phyloP scores from a whole-genome alignment of 202 grass and related monocot genomes.

The Panicum virgatum region DNA sequence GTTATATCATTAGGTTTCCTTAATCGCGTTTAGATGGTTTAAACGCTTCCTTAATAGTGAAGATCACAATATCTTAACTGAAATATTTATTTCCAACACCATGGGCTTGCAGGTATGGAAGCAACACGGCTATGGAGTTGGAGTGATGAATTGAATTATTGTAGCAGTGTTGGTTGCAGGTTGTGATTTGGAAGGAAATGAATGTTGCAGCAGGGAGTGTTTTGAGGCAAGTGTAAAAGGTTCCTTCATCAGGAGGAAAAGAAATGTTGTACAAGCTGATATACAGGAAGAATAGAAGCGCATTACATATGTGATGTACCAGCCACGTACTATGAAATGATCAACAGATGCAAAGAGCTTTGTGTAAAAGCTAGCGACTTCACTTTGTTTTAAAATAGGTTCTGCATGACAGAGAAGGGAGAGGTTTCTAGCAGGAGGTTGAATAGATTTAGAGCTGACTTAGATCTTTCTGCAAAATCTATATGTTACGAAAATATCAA shows the following conservation, averaged over 20 bases:
- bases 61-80: no score
- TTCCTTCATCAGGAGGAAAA: neutral
- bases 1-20: no score
- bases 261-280: no score
- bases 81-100: no score
- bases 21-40: no score
- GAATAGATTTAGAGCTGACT: no score
- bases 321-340: neutral
- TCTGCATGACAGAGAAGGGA: neutral
- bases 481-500: no score
- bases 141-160: neutral
- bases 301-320: no score
- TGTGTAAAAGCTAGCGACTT: neutral
- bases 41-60: no score
- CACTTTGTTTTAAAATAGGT: neutral
- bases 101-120: neutral
- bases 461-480: no score
- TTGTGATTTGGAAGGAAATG: neutral
- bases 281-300: neutral
- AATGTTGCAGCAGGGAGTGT: neutral
- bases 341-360: neutral
- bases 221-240: neutral
- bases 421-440: no score
- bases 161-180: neutral
- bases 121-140: neutral